phyloP scores from a whole-genome alignment of 1,284 basidiomycete genomes.

The Sanghuangporus sanghuang region DNA sequence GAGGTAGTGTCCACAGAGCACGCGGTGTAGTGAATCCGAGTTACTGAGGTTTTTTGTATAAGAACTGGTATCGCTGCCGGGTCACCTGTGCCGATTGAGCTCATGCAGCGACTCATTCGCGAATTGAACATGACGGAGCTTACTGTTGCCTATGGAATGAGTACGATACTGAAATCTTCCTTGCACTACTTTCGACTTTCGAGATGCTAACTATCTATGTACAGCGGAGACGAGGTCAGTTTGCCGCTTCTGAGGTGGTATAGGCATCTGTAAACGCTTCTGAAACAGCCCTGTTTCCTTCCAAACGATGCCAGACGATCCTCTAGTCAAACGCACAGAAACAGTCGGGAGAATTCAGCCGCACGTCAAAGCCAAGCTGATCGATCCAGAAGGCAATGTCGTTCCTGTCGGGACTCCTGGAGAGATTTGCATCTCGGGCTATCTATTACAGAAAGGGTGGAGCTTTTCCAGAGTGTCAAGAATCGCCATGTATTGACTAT shows the following conservation, averaged over 20 bases:
- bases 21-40: not conserved
- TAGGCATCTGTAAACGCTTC: not conserved
- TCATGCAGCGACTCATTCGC: constrained; percentile 68
- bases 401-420: constrained; percentile 67
- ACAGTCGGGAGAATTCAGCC: constrained; percentile 75
- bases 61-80: constrained; percentile 82
- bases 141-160: constrained; percentile 81
- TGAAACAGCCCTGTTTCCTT: constrained; percentile 69
- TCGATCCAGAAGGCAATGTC: constrained; percentile 53
- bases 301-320: constrained; percentile 64
- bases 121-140: constrained; percentile 65
- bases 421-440: constrained; percentile 71
- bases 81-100: constrained; percentile 70
- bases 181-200: not conserved
- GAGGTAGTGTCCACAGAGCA: constrained; percentile 35
- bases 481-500: constrained; percentile 8
- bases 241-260: not conserved
- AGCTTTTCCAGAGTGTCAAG: constrained; percentile 18
- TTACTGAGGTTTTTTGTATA: not conserved
- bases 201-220: not conserved
- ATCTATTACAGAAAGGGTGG: constrained; percentile 74
- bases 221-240: constrained; percentile 54
- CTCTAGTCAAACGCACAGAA: constrained; percentile 68
- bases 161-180: constrained; percentile 31
- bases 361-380: constrained; percentile 73